Evolutionary conservation across 441 rosid genomes (phyloP).

Genomic region (Syzygium malaccense): DNA sequence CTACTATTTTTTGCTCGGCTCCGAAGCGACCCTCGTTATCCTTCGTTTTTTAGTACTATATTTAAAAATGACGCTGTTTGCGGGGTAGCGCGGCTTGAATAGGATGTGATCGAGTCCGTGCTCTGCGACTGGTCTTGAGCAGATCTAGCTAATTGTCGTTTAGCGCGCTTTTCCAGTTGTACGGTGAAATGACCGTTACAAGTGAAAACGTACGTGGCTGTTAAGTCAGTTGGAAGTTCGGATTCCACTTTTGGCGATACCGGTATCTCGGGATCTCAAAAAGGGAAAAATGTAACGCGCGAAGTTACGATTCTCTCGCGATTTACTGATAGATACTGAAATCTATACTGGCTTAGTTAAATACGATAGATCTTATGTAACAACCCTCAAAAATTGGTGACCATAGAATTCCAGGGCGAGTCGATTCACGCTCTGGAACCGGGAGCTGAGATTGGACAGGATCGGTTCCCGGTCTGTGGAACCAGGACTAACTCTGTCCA

Average conservation of each 20-base stretch:
- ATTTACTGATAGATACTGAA: background rate
- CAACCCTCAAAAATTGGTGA: background rate
- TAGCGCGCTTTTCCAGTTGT: background rate
- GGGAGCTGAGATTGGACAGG: background rate
- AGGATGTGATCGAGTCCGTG: rapidly evolving
- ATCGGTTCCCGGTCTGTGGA: background rate
- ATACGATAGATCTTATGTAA: background rate
- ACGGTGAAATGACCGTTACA: rapidly evolving
- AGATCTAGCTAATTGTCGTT: background rate
- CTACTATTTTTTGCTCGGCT: background rate
- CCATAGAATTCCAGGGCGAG: background rate
- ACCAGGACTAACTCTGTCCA: background rate
- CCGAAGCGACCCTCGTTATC: background rate
- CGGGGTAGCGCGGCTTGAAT: too few relatives aligned
- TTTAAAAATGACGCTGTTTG: rapidly evolving
- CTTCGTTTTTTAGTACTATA: background rate
- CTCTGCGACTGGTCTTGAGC: rapidly evolving
- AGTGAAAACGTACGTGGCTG: background rate
- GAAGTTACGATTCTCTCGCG: rapidly evolving
- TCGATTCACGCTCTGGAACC: too few relatives aligned
- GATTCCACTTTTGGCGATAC: background rate
- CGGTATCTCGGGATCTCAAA: background rate
- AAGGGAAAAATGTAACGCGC: background rate
- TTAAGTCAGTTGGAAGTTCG: background rate
- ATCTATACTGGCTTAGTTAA: background rate